A percentile compares a stretch with the other conserved stretches of the same genome.
Conservation (phyloP, 176 grass and related monocot genomes). For the Themeda triandra region DNA sequence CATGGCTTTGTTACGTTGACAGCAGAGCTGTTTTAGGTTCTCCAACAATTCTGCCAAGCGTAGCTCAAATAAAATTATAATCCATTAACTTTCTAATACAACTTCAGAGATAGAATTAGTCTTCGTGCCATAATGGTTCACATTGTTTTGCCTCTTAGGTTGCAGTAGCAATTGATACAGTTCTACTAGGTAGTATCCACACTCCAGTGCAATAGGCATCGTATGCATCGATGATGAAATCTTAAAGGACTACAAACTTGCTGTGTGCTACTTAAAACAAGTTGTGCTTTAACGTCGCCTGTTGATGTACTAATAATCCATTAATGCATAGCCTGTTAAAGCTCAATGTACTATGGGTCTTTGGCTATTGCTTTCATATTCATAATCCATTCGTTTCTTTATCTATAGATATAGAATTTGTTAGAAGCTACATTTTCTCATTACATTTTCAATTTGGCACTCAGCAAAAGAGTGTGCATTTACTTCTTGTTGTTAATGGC, state of each 20-base stretch:
- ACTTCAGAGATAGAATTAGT: not conserved
- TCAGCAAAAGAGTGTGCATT: conserved; percentile 10
- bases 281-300: not conserved
- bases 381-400: not conserved
- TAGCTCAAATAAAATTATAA: not conserved
- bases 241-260: too few relatives aligned
- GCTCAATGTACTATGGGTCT: not conserved
- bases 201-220: not conserved
- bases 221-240: not conserved
- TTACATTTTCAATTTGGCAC: not conserved
- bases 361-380: not conserved
- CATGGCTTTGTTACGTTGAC: not conserved
- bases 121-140: not conserved
- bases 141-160: not conserved
- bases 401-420: not conserved
- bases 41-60: not conserved
- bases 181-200: not conserved
- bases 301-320: not conserved
- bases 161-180: not conserved
- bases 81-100: not conserved
- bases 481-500: conserved; percentile 5
- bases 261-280: not conserved
- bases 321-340: not conserved
- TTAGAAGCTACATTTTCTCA: not conserved
- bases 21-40: not conserved